Percentiles rank a stretch among this genome's conserved stretches.
phyloP scores from a whole-genome alignment of 169 alveolate genomes.

The Ichthyophthirius multifiliis region DNA sequence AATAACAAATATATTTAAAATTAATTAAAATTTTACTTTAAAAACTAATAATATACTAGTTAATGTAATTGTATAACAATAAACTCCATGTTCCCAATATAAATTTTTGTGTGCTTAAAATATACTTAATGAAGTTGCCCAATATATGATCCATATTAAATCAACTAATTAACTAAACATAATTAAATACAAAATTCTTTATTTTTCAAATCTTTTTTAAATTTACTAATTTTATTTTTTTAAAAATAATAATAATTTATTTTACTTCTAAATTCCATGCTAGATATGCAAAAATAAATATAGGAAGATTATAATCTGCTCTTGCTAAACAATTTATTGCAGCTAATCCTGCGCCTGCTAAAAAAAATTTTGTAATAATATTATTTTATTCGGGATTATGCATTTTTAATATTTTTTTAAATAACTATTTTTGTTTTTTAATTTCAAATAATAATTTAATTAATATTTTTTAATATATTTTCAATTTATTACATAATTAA shows the following conservation, averaged over 20 bases:
- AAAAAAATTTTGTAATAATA: too few relatives aligned
- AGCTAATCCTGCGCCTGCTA: not conserved
- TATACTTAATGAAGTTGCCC: not conserved
- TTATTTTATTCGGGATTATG: too few relatives aligned
- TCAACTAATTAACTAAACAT: not conserved
- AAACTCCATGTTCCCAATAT: not conserved
- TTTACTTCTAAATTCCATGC: not conserved
- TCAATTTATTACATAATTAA: too few relatives aligned
- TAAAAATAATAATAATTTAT: not conserved
- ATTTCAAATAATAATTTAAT: too few relatives aligned
- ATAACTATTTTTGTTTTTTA: too few relatives aligned
- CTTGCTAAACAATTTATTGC: slow-evolving; percentile 1
- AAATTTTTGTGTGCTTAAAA: not conserved
- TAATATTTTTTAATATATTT: too few relatives aligned
- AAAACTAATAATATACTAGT: not conserved
- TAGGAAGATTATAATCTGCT: slow-evolving; percentile 3
- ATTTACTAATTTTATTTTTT: not conserved
- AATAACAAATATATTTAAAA: too few relatives aligned
- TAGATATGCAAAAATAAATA: not conserved
- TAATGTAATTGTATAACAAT: not conserved
- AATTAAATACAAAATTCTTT: not conserved
- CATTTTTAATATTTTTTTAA: too few relatives aligned
- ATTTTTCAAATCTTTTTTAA: not conserved
- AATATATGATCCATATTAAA: not conserved
- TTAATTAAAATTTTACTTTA: not conserved